Evolutionary conservation across 345 rosid genomes (phyloP), one percentile per base, ranked within the genome.

Genomic region (Streptanthus diversifolius): DNA sequence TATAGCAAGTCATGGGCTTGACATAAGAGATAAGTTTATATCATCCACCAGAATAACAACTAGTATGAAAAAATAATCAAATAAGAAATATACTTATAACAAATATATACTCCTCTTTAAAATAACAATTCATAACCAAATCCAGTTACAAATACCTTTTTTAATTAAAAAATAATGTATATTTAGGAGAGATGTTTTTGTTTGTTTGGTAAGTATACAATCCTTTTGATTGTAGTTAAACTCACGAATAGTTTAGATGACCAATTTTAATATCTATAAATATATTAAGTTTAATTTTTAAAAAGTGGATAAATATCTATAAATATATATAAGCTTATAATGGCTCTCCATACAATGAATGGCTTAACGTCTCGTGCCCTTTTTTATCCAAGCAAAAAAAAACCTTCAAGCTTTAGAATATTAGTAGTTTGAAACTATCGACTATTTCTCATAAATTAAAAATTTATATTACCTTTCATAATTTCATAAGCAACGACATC

Each of bases 1-100:
- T 41, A 63, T 41, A 44, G 47, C 64, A 63, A 63, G 48, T 57
- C 45, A 74, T 48, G 61, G 60, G 62, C 72, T 32, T 32, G 58
- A 19, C 25, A 41, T 32, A 39, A 29, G 17, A 60, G 33, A 59
- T 22, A 58, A 33, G 29, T 39, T 17, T 37, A 41, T 5, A 36
- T 18, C 30, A 30, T 32, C 45, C 29, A 19, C 63, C 17, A 59
- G 7, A 11, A 3, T 37, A 21, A 37, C 12, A 12, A 21, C 18
- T 21, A 37, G 11, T 37, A 33, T 57, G 10, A n/a, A 33, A 32
- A 24, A 44, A 70, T n/a, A 44, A 22, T 33, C 24, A 2, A 43
- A 35, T 63, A n/a, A n/a, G n/a, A n/a, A n/a, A n/a, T n/a, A n/a
- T n/a, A n/a, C n/a, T n/a, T n/a, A n/a, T n/a, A n/a, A n/a, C n/a